Conservation (phyloP, 1,284 basidiomycete species). For the Ceratobasidium sp. region DNA sequence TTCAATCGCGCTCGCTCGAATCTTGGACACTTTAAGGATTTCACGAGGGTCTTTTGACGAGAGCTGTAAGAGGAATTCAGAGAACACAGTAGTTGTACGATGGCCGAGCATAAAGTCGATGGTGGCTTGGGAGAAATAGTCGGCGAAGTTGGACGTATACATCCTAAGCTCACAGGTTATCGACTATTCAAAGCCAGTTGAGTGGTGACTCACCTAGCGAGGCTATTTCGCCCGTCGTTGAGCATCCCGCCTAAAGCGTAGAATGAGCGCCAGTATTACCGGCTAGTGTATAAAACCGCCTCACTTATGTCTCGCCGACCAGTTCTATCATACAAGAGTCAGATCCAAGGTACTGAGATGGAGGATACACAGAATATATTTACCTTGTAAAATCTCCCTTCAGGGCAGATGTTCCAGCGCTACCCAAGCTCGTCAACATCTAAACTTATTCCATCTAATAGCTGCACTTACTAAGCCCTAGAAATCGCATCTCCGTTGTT, state of each 20-base stretch:
- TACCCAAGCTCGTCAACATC: constrained; percentile 47
- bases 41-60: constrained; percentile 90
- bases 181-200: neutral
- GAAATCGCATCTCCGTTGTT: constrained; percentile 93
- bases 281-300: neutral
- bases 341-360: too few relatives aligned
- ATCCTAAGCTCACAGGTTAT: constrained; percentile 56
- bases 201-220: constrained; percentile 64
- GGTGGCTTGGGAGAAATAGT: constrained; percentile 96
- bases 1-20: constrained; percentile 89
- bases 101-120: constrained; percentile 92
- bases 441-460: neutral
- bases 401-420: constrained; percentile 88
- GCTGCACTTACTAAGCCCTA: constrained; percentile 76
- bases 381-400: constrained; percentile 97
- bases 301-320: constrained; percentile 84
- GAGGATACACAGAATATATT: constrained; percentile 9
- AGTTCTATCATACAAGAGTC: constrained; percentile 63
- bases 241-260: constrained; percentile 68
- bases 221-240: constrained; percentile 91
- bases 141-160: constrained; percentile 87
- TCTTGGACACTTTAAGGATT: constrained; percentile 83
- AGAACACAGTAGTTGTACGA: constrained; percentile 83
- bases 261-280: neutral
- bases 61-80: constrained; percentile 86